Base-by-base conservation (phyloP, 116 monocot genomes). In the Trichopus zeylanicus region DNA sequence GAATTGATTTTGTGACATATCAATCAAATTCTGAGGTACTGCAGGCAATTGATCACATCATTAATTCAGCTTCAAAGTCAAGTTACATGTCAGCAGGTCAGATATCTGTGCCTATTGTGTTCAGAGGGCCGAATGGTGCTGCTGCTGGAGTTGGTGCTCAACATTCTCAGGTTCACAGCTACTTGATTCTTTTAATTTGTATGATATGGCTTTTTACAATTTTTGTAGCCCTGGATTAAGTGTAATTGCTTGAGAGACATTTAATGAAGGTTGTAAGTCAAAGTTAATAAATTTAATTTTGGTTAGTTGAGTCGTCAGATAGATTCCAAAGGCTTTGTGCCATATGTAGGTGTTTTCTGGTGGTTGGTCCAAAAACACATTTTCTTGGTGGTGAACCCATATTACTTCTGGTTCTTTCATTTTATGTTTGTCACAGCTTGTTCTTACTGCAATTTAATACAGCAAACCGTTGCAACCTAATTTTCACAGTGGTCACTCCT, bases 101-200 rank as follows among this genome's bases (percentile, higher is more conserved):
- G 55, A 72, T 98, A 12, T 57, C 74, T 27, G 98, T 98, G 26
- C 84, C 91, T 52, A 88, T 98, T 66, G 98, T 91, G 73, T 98
- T 98, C 65, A 87, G 97, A 71, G 97, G 91, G 56, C 91, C 97
- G 46, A 98, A 98, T 73, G 91, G 91, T 67, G 97, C 97, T 67
- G 87, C 91, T 55, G 91, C 97, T 55, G 97, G 97, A 61, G 97
- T 98, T 73, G 87, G 78, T 55, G 91, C 97, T 27, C 97, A 98
- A 46, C 89, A 95, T 72, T 89, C 90, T 22, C 95, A 95, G 73
- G 95, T 95, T 48, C n/a, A 12, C 0, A 42, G 42, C 13, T 16
- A 0, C n/a, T 42, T 16, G 42, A n/a, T 16, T 42, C 42, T 2
- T 16, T 16, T 3, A 2, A 16, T 33, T 42, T 15, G n/a, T 18